Evolutionary conservation across 192 early-diverging fungal genomes (phyloP).

Genomic region (Coemansia nantahalensis): DNA sequence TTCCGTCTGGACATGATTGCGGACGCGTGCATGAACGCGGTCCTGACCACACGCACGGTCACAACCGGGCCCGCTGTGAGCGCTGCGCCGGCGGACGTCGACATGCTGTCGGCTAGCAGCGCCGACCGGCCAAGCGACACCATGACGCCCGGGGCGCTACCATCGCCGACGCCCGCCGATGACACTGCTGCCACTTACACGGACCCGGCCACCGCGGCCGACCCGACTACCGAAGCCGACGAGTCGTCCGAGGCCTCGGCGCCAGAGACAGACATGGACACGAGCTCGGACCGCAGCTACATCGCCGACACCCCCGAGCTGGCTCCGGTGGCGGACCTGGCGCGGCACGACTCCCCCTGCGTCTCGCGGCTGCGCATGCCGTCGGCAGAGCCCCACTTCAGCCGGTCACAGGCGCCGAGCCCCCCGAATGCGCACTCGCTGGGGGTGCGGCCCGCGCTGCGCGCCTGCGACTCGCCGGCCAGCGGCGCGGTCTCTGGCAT

Average conservation of each 20-base stretch:
- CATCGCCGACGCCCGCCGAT: neutral
- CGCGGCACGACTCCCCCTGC: too few relatives aligned
- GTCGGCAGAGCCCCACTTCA: slow-evolving; percentile 7
- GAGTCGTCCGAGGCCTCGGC: neutral
- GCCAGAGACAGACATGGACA: slow-evolving; percentile 38
- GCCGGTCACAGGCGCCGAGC: slow-evolving; percentile 40
- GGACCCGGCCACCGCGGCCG: too few relatives aligned
- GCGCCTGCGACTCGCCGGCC: too few relatives aligned
- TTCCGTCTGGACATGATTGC: slow-evolving; percentile 25
- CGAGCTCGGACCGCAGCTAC: slow-evolving; percentile 30
- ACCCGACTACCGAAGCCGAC: too few relatives aligned
- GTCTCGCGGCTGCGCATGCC: neutral
- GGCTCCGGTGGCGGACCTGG: neutral
- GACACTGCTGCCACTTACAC: too few relatives aligned
- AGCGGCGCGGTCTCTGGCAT: too few relatives aligned
- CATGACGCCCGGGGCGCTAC: too few relatives aligned
- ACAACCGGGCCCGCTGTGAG: too few relatives aligned
- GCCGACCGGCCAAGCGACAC: too few relatives aligned
- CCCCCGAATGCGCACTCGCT: slow-evolving; percentile 25
- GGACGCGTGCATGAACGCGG: slow-evolving; percentile 22
- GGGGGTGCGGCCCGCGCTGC: neutral
- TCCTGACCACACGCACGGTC: slow-evolving; percentile 4
- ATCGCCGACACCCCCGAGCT: slow-evolving; percentile 2
- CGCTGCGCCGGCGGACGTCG: too few relatives aligned
- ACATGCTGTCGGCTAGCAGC: too few relatives aligned